Conservation (phyloP, 1,139 yeast genomes). For the Keqinozyma sinolaborantium region DNA sequence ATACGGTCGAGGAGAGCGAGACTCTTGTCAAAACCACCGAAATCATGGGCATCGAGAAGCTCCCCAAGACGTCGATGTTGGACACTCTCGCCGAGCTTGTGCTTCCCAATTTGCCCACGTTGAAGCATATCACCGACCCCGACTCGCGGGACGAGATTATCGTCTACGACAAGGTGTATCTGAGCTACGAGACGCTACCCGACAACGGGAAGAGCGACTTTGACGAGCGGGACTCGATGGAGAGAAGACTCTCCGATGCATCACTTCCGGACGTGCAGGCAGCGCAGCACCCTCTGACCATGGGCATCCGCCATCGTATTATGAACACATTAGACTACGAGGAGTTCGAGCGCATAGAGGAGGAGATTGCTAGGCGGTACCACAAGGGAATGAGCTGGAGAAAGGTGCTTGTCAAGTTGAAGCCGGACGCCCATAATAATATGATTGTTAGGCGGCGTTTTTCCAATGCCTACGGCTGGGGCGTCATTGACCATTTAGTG, state of each 20-base stretch:
- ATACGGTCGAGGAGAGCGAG: conserved; percentile 4
- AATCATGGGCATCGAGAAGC: conserved; percentile 13
- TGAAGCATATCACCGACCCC: conserved; percentile 65
- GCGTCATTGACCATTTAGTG: conserved; percentile 79
- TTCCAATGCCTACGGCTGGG: conserved; percentile 97
- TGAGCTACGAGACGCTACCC: conserved; percentile 32
- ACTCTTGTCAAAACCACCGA: conserved; percentile 6
- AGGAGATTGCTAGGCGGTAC: conserved; percentile 83
- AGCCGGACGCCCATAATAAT: conserved; percentile 95
- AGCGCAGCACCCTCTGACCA: conserved; percentile 4
- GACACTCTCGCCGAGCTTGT: conserved; percentile 78
- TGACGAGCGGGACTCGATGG: not conserved
- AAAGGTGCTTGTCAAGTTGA: conserved; percentile 78
- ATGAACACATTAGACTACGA: conserved; percentile 19
- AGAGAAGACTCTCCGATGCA: not conserved
- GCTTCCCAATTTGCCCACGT: conserved; percentile 83
- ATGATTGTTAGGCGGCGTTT: conserved; percentile 85
- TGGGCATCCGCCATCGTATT: conserved; percentile 12
- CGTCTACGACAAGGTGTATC: conserved; percentile 39
- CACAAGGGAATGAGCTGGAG: conserved; percentile 88
- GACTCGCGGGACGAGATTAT: conserved; percentile 32
- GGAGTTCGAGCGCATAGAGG: conserved; percentile 51
- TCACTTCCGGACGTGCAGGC: conserved; percentile 1
- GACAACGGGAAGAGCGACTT: conserved; percentile 1
- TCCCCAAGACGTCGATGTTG: conserved; percentile 75